phyloP scores from a whole-genome alignment of 2,329 filamentous ascomycete species.

The Talaromyces sp. region DNA sequence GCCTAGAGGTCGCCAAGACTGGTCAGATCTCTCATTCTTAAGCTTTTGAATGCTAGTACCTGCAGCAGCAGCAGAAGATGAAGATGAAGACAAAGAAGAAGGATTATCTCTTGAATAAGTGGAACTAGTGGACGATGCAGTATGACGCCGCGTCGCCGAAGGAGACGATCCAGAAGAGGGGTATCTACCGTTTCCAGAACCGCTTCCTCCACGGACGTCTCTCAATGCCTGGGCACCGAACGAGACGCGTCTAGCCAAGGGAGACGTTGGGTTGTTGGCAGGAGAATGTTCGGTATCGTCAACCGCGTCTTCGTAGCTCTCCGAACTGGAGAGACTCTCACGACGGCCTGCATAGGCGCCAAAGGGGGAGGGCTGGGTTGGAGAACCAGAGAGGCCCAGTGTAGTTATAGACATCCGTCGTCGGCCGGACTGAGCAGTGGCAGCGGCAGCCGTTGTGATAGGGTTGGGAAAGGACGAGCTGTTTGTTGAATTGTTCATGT shows the following conservation, averaged over 20 bases:
- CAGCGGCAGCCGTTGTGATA: constrained; percentile 52
- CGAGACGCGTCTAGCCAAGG: constrained; percentile 75
- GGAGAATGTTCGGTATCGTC: constrained; percentile 67
- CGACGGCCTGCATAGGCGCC: constrained; percentile 55
- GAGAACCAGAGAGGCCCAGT: constrained; percentile 69
- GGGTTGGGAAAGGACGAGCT: constrained; percentile 26
- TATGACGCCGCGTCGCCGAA: constrained; percentile 25
- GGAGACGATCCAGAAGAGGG: constrained; percentile 39
- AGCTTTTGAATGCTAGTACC: constrained; percentile 34
- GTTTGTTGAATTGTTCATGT: constrained; percentile 17
- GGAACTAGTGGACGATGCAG: constrained; percentile 25
- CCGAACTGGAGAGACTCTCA: constrained; percentile 65
- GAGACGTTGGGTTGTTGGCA: constrained; percentile 61
- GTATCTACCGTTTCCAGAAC: constrained; percentile 57
- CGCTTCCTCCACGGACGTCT: constrained; percentile 65
- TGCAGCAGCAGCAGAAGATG: constrained; percentile 39
- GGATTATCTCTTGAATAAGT: constrained; percentile 20
- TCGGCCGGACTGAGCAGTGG: constrained; percentile 49
- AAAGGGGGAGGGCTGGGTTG: constrained; percentile 53
- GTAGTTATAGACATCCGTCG: constrained; percentile 73
- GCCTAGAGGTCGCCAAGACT: constrained; percentile 57
- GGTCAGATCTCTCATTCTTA: constrained; percentile 41
- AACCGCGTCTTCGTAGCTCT: constrained; percentile 41
- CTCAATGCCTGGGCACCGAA: constrained; percentile 79
- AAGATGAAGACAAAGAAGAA: constrained; percentile 32